Evolutionary conservation across 495 filamentous ascomycete genomes (phyloP).

Genomic region (Penicillium paxilli): DNA sequence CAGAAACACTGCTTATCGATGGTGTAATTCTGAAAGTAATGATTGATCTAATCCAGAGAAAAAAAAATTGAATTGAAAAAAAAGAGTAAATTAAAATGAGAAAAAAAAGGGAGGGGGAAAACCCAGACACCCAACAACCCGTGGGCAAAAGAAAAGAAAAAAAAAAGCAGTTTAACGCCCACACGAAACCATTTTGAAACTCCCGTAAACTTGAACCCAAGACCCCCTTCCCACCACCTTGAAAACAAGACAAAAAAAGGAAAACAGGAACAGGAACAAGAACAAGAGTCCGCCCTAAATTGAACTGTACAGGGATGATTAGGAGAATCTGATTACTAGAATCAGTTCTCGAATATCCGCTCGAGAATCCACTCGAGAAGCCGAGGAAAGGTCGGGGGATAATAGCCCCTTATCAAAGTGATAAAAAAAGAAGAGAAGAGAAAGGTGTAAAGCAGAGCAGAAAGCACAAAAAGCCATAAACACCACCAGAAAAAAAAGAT

Average conservation of each 20-base stretch:
- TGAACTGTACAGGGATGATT: conserved; percentile 28
- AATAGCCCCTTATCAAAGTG: conserved; percentile 19
- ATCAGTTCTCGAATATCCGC: no score
- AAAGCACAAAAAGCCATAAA: background rate
- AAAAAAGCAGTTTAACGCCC: background rate
- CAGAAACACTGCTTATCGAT: no score
- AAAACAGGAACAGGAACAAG: no score
- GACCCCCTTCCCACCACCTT: background rate
- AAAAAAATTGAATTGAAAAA: background rate
- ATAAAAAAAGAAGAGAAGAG: conserved; percentile 5
- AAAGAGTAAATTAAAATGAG: background rate
- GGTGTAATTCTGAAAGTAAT: background rate
- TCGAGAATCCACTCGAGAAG: conserved; percentile 15
- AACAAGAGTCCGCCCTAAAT: conserved; percentile 13
- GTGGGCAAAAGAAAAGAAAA: no score
- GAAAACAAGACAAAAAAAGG: conserved; percentile 1
- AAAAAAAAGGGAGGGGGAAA: background rate
- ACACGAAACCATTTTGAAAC: conserved; percentile 5
- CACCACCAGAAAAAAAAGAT: conserved; percentile 6
- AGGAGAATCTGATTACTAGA: conserved; percentile 8
- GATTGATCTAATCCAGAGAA: background rate
- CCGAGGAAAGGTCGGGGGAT: conserved; percentile 6
- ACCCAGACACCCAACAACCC: no score
- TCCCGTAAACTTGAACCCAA: background rate
- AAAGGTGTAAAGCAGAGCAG: background rate